Evolutionary conservation across 78 protist genomes (phyloP), one percentile per base, ranked within the genome.

Genomic region (Protostelium mycophagum): DNA sequence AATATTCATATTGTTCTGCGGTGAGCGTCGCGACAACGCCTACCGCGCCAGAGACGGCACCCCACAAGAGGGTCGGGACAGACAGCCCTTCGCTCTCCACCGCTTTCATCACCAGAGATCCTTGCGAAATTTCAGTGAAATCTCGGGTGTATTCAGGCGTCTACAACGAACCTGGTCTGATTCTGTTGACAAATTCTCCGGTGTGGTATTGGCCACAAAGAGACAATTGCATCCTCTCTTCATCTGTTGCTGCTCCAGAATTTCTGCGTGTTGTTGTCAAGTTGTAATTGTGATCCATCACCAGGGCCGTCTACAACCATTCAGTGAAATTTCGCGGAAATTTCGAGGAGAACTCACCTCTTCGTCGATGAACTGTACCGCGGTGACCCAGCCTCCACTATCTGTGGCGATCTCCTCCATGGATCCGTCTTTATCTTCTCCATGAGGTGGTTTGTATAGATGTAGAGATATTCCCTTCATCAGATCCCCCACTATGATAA

Each of bases 401-500:
- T 88, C 93, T 88, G 95, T 29, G 0, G 96, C 96, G 35, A 96
- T 36, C 87, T 90, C 91, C n/a, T 88, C 88, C 25, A 94, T n/a
- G 0, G 85, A 36, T 9, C 91, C 85, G 88, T 83, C 34, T 0
- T 36, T 39, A 28, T 63, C 63, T 34, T 31, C 83, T 0, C 88
- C 0, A n/a, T n/a, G n/a, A n/a, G n/a, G n/a, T n/a, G n/a, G n/a
- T 28, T 85, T 38, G 88, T 91, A 95, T 31, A n/a, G 37, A 38
- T 94, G 91, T 28, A 98, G 88, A 28, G 95, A 35, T 63, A 97
- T 38, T n/a, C 93, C 84, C 73, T 94, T 94, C 97, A 96, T 96
- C 86, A 97, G 84, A 86, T 98, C 98, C n/a, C 97, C 98, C 34
- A 93, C 99, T 0, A 97, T 36, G 28, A 97, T 90, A 88, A 95